Percentiles rank a stretch among this genome's conserved stretches.
phyloP scores from a whole-genome alignment of 2,329 filamentous ascomycete species.

The Pseudogymnoascus verrucosus region DNA sequence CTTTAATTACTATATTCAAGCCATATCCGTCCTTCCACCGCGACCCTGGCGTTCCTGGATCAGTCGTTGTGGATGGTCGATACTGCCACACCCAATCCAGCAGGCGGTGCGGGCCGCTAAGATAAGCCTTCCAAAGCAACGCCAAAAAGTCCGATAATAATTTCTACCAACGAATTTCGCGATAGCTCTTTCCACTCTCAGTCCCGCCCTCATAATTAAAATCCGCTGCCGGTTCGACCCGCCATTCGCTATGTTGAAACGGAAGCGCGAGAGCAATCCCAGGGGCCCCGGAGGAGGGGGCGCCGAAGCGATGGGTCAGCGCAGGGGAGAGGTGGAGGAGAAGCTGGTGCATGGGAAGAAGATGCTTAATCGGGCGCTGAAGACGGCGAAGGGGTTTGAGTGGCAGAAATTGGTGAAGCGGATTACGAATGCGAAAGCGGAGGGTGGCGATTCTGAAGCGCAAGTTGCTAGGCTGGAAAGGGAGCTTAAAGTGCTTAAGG shows the following conservation, averaged over 20 bases:
- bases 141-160: conserved; percentile 5
- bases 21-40: not conserved
- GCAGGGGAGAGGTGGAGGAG: conserved; percentile 32
- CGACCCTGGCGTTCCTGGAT: not conserved
- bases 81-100: not conserved
- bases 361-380: conserved; percentile 58
- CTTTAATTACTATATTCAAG: not conserved
- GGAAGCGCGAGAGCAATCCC: conserved; percentile 41
- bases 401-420: conserved; percentile 62
- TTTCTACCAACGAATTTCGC: not conserved
- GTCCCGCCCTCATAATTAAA: not conserved
- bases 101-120: not conserved
- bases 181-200: not conserved
- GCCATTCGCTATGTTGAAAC: conserved; percentile 44
- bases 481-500: conserved; percentile 46
- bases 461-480: conserved; percentile 49
- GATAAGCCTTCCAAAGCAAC: not conserved
- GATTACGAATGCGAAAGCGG: conserved; percentile 41
- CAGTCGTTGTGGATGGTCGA: too few species aligned
- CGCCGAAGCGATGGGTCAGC: conserved; percentile 30
- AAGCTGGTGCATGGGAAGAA: conserved; percentile 49
- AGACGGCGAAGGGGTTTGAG: conserved; percentile 67
- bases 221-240: not conserved
- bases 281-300: conserved; percentile 12
- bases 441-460: conserved; percentile 35